Base-by-base conservation (phyloP, 139 green algal species). In the Picochlorum sp. region DNA sequence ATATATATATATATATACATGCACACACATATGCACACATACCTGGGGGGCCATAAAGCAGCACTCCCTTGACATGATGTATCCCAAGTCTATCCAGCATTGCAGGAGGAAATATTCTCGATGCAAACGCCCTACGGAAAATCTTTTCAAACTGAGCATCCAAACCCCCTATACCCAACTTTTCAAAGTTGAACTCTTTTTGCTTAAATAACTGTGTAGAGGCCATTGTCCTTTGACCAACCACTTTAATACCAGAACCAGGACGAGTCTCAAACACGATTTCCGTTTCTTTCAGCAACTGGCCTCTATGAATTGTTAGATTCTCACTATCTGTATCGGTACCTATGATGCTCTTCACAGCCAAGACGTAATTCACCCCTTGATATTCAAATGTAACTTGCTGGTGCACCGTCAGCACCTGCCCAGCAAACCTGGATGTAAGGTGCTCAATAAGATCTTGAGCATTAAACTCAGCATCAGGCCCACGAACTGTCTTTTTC, bases 81-180 rank as follows among this genome's bases (percentile, higher is more conserved):
- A 99, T 97, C 59, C 93, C 93, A 50, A 98, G 74, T 40, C 79
- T 68, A 72, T 94, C 76, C 20, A 94, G 76, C 9, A 96, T 80
- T 43, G 63, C 69, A 22, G 89, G 83, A 7, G 93, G 87, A 59
- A 97, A 95, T 14, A 96, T 87, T 33, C 93, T 77, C 2, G 83
- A 95, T 13, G 89, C 86, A 73, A 99, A 99, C 7, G 85, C 85
- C 22, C 91, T 75, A 16, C 93, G 73, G 78, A 99, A 99, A 72
- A 99, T 99, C 43, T 89, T 78, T 50, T 88, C 86, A 73, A 99
- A 99, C 77, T 99, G 89, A 55, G 57, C 63, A 74, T 96, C 89
- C 50, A 98, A 67, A 33, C 93, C 92, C 22, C 92, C 92, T 62
- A 99, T 99, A 41, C 93, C 93, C 52, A 99, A 81, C 69, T 86